phyloP scores from a whole-genome alignment of 169 alveolate genomes.

The Theileria equi region DNA sequence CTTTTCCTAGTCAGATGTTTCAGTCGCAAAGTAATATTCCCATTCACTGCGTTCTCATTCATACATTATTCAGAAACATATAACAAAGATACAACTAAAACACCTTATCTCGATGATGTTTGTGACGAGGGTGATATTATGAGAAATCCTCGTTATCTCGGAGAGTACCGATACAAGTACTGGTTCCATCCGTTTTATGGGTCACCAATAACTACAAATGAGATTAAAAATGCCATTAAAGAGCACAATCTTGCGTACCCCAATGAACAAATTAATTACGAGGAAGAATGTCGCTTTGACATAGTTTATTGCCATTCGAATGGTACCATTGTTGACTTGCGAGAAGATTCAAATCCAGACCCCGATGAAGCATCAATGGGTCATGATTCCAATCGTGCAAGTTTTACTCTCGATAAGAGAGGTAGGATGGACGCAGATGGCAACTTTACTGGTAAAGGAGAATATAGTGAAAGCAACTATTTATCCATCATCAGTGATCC shows the following conservation, averaged over 20 bases:
- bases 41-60: too few relatives aligned
- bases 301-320: slow-evolving; percentile 73
- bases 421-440: too few relatives aligned
- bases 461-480: too few relatives aligned
- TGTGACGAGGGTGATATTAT: slow-evolving; percentile 73
- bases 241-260: slow-evolving; percentile 67
- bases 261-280: slow-evolving; percentile 63
- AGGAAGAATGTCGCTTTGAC: slow-evolving; percentile 59
- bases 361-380: too few relatives aligned
- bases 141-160: slow-evolving; percentile 68
- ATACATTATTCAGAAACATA: too few relatives aligned
- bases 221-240: slow-evolving; percentile 53
- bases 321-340: slow-evolving; percentile 74
- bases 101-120: slow-evolving; percentile 71
- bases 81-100: too few relatives aligned
- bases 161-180: slow-evolving; percentile 66
- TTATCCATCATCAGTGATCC: too few relatives aligned
- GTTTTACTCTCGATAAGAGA: too few relatives aligned
- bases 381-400: too few relatives aligned
- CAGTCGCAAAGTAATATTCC: too few relatives aligned
- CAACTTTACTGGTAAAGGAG: too few relatives aligned
- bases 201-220: slow-evolving; percentile 65
- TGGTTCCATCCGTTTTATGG: slow-evolving; percentile 72
- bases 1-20: too few relatives aligned
- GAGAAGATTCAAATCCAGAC: slow-evolving; percentile 57